A percentile compares a stretch with the other conserved stretches of the same genome.
Conservation (phyloP, 352 stramenopile species). For the Globisporangium middletonii region DNA sequence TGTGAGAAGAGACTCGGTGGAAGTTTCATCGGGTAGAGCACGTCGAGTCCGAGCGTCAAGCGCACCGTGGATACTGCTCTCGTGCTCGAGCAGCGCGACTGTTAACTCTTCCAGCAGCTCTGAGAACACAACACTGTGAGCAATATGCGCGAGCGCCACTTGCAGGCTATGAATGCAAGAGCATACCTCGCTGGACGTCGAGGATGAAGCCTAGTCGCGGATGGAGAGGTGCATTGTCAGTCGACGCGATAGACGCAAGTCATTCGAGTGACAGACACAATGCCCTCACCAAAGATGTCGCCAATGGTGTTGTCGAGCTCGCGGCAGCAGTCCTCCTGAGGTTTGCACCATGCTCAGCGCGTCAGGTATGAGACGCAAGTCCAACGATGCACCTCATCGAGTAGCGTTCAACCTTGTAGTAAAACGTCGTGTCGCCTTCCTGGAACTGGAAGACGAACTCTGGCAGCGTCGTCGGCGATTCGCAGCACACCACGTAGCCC, state of each 20-base stretch:
- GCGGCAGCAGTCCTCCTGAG: slow-evolving; percentile 64
- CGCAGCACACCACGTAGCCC: slow-evolving; percentile 80
- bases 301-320: slow-evolving; percentile 78
- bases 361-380: not conserved
- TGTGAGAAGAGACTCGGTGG: no score
- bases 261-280: not conserved
- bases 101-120: slow-evolving; percentile 75
- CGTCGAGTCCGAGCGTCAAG: not conserved
- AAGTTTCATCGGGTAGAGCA: not conserved
- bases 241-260: slow-evolving; percentile 1
- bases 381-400: no score
- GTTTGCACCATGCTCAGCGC: not conserved
- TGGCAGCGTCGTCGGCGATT: slow-evolving; percentile 53
- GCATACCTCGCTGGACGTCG: slow-evolving; percentile 67
- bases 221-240: no score
- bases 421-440: slow-evolving; percentile 82
- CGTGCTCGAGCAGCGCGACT: slow-evolving; percentile 60
- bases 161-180: not conserved
- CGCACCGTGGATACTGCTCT: slow-evolving; percentile 60
- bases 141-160: not conserved
- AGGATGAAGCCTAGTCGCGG: slow-evolving; percentile 57
- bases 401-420: slow-evolving; percentile 63
- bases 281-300: slow-evolving; percentile 64
- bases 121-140: slow-evolving; percentile 11
- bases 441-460: slow-evolving; percentile 87